Evolutionary conservation across 805 yeast species (phyloP).

Genomic region (Metschnikowia chrysomelidarum): DNA sequence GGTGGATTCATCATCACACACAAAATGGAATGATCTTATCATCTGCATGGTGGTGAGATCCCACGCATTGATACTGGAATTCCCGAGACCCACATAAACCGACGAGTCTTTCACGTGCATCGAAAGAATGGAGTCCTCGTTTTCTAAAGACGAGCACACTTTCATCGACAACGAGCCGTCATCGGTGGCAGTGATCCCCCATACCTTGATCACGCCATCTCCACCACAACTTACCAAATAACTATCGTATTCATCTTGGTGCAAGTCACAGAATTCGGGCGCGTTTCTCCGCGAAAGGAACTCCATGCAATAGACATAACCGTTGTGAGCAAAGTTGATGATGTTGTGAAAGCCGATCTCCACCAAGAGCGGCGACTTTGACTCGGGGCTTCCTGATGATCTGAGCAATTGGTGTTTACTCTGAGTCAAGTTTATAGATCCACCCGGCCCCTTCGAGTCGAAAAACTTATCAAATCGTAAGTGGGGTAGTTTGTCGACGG

Average conservation of each 20-base stretch:
- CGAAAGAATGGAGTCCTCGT: slow-evolving; percentile 70
- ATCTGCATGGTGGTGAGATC: slow-evolving; percentile 81
- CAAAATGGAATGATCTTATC: slow-evolving; percentile 42
- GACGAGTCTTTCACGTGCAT: slow-evolving; percentile 63
- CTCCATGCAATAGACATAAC: slow-evolving; percentile 77
- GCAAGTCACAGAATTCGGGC: slow-evolving; percentile 21
- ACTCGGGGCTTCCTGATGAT: slow-evolving; percentile 4
- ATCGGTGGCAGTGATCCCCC: slow-evolving; percentile 47
- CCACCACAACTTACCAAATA: slow-evolving; percentile 67
- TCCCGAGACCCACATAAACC: slow-evolving; percentile 77
- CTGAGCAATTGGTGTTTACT: slow-evolving; percentile 24
- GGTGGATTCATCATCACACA: slow-evolving; percentile 11
- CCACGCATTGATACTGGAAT: slow-evolving; percentile 79
- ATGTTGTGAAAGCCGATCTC: slow-evolving; percentile 69
- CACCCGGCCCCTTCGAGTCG: slow-evolving; percentile 87
- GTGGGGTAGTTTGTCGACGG: slow-evolving; percentile 42
- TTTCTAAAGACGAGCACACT: slow-evolving; percentile 39
- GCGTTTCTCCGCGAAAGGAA: slow-evolving; percentile 19
- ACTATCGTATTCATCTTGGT: slow-evolving; percentile 11
- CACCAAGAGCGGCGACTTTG: slow-evolving; percentile 37
- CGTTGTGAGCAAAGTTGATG: slow-evolving; percentile 84
- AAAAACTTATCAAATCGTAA: slow-evolving; percentile 79
- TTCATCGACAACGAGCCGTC: slow-evolving; percentile 9
- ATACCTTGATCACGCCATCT: slow-evolving; percentile 81
- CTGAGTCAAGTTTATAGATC: slow-evolving; percentile 37